Conservation (phyloP, 2,329 filamentous ascomycete genomes). For the Hymenotorrendiella dingleyae region DNA sequence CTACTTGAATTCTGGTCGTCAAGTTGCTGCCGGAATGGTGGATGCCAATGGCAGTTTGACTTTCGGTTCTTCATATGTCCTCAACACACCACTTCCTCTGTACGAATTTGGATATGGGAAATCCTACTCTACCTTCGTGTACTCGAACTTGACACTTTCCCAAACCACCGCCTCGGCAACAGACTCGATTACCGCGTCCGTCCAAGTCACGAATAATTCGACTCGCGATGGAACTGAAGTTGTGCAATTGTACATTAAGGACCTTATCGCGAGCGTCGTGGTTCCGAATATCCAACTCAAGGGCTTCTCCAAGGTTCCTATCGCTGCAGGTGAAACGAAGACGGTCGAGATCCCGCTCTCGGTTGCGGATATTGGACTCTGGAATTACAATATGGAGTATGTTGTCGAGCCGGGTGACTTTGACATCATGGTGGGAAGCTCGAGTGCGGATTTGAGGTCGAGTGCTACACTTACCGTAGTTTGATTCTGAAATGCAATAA, state of each 20-base stretch:
- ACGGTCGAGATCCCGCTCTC: conserved; percentile 53
- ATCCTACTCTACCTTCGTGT: conserved; percentile 56
- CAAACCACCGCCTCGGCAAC: conserved; percentile 31
- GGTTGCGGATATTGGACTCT: conserved; percentile 64
- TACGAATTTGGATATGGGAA: conserved; percentile 86
- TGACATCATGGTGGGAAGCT: conserved; percentile 53
- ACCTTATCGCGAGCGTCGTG: conserved; percentile 48
- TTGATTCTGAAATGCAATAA: too few relatives aligned
- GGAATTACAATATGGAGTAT: conserved; percentile 66
- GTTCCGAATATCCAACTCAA: conserved; percentile 62
- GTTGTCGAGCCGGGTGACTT: conserved; percentile 70
- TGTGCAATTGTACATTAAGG: conserved; percentile 50
- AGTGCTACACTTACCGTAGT: conserved; percentile 45
- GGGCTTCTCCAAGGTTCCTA: conserved; percentile 63
- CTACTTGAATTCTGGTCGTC: conserved; percentile 69
- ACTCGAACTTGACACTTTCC: conserved; percentile 43
- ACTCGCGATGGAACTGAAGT: conserved; percentile 43
- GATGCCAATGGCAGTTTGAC: conserved; percentile 70
- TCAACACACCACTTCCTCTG: conserved; percentile 68
- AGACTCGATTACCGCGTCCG: conserved; percentile 45
- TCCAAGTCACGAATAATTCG: conserved; percentile 56
- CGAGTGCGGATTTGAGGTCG: conserved; percentile 48
- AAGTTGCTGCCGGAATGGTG: conserved; percentile 58
- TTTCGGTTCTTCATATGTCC: conserved; percentile 83
- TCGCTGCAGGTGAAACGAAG: conserved; percentile 47